These are phyloP conservation scores for Pseudogymnoascus sp. DNA, from an alignment of 2,329 filamentous ascomycete genomes.

Conservation along the genomic window DNA sequence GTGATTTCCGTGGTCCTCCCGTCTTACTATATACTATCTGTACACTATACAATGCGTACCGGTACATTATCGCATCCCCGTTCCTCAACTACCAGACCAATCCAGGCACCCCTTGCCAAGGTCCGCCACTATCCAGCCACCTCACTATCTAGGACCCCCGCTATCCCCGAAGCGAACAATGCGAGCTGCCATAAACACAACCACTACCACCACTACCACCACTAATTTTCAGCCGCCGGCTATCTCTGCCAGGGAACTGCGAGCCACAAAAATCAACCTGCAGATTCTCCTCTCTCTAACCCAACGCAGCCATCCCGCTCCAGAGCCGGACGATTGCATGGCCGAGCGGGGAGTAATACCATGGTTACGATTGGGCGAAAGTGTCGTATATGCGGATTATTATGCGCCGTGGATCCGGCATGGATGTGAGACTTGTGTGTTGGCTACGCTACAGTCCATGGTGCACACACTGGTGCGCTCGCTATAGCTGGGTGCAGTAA, in stretches of 20 bases:
- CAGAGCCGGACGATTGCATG: neutral
- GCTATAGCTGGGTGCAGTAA: constrained; percentile 5
- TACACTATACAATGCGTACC: neutral
- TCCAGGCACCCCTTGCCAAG: constrained; percentile 3
- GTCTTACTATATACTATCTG: neutral
- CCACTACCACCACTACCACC: neutral
- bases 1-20: neutral
- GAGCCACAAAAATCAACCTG: neutral
- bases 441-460: neutral
- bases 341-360: neutral
- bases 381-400: constrained; percentile 5
- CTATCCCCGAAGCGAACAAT: constrained; percentile 1
- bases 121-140: neutral
- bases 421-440: neutral
- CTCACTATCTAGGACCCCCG: neutral
- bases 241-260: neutral
- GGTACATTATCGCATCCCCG: neutral
- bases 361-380: neutral
- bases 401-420: neutral
- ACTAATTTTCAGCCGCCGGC: neutral
- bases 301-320: neutral
- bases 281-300: neutral
- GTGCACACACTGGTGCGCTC: too few species aligned
- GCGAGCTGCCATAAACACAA: neutral
- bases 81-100: neutral